Evolutionary conservation across 768 basidiomycete species (phyloP), one percentile per base, ranked within the genome.

Genomic region (Gelatoporia subvermispora): DNA sequence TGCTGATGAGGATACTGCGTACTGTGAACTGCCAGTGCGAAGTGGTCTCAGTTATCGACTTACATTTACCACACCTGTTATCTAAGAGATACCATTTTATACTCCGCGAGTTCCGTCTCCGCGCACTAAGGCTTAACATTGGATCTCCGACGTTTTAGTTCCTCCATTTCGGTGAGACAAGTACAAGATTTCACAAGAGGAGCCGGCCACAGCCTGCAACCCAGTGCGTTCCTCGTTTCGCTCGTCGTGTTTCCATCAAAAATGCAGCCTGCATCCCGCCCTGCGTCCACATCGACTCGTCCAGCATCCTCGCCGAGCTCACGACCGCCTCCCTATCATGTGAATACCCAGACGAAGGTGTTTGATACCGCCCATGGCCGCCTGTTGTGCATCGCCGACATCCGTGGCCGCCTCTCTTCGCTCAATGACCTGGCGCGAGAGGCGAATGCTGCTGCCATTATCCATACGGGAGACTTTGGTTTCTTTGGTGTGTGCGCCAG

Each of bases 401-500:
- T 91, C 56, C 84, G 88, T 52, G 94, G 93, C 57, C 83, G 86
- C 52, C 78, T 93, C 40, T 90, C 88, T 38, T 81, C 81, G 41
- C 79, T 99, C 63, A 97, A 97, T 66, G 82, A 90, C 67, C 81
- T 96, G 46, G 94, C 94, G 16, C 72, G 84, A 40, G 92, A 96
- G 57, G 82, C 82, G 49, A 86, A 88, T 61, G 96, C 93, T 20
- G 80, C 85, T 50, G 95, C 93, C 16, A 85, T 97, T 65, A 89
- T 99, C 50, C 95, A 98, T 65, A 95, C 94, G 0, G 96, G 96
- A 45, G 96, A 99, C 72, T 98, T 98, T 81, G 96, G 96, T 50
- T 96, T 99, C 72, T 96, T 95, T 67, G 92, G 90, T 85, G 56
- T 53, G 76, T 47, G 18, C 10, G 17, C 37, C 20, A n/a, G 34